These are phyloP conservation scores for Exophiala aquamarina DNA, from an alignment of 2,329 filamentous ascomycete genomes.

Conservation along the genomic window DNA sequence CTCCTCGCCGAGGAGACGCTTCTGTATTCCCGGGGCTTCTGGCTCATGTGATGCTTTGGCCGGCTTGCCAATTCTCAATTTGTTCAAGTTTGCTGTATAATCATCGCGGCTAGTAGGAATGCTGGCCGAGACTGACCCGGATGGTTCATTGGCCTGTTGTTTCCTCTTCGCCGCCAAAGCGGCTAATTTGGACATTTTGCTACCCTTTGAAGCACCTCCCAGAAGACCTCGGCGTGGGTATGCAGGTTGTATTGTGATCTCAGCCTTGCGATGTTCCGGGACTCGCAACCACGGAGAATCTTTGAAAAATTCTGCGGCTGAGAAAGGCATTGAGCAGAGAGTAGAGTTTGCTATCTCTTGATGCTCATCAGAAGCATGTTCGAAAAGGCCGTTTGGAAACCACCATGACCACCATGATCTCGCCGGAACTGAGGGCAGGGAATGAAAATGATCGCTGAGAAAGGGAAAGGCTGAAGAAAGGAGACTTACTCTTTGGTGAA, in stretches of 20 bases:
- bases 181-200: conserved; percentile 86
- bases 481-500: conserved; percentile 19
- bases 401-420: conserved; percentile 23
- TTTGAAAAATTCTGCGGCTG: conserved; percentile 66
- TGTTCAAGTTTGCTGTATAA: conserved; percentile 22
- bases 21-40: too few relatives aligned
- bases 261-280: conserved; percentile 63
- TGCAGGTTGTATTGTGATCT: conserved; percentile 61
- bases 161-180: conserved; percentile 83
- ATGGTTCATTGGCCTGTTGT: conserved; percentile 61
- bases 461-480: neutral
- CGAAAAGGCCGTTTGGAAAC: conserved; percentile 9
- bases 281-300: conserved; percentile 85
- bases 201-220: conserved; percentile 68
- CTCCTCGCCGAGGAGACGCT: too few relatives aligned
- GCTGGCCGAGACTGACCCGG: conserved; percentile 1
- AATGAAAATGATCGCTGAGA: conserved; percentile 5
- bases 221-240: conserved; percentile 67
- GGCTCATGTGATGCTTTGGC: neutral
- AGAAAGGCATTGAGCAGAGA: conserved; percentile 36
- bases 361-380: conserved; percentile 19
- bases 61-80: conserved; percentile 29
- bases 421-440: conserved; percentile 4
- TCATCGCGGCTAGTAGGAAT: conserved; percentile 12
- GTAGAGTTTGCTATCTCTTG: conserved; percentile 13